Percentiles rank a stretch among this genome's conserved stretches.
These are phyloP conservation scores for Glebionis coronaria DNA, from an alignment of 129 eudicot genomes.

Conservation along the genomic window DNA sequence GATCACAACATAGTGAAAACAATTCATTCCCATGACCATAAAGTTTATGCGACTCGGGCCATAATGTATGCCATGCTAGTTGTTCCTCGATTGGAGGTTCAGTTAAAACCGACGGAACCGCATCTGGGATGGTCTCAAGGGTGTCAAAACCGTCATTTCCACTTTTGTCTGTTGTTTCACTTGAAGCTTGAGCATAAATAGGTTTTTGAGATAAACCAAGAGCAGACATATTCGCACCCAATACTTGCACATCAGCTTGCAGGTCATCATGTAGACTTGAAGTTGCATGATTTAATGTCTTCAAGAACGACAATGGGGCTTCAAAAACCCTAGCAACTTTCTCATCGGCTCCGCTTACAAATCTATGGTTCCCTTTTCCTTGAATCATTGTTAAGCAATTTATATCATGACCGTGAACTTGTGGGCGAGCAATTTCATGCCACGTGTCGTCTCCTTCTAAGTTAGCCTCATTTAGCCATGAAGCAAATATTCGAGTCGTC, in stretches of 20 bases:
- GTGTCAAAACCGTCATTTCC: slow-evolving; percentile 74
- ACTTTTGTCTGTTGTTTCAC: slow-evolving; percentile 45
- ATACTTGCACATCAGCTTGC: slow-evolving; percentile 62
- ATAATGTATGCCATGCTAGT: slow-evolving; percentile 84
- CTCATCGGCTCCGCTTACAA: slow-evolving; percentile 96
- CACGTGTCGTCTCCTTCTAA: slow-evolving; percentile 42
- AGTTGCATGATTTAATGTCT: slow-evolving; percentile 69
- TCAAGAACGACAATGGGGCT: slow-evolving; percentile 86
- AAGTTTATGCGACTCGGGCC: slow-evolving; percentile 99
- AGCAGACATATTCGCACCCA: slow-evolving; percentile 99
- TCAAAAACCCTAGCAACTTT: slow-evolving; percentile 98
- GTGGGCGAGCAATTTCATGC: slow-evolving; percentile 98
- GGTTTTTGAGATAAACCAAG: slow-evolving; percentile 98
- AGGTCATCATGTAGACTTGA: slow-evolving; percentile 45
- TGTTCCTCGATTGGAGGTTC: slow-evolving; percentile 97
- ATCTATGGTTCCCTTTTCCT: slow-evolving; percentile 89
- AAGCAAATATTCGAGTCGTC: slow-evolving; percentile 83
- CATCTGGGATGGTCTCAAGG: slow-evolving; percentile 90
- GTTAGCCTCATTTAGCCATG: slow-evolving; percentile 50
- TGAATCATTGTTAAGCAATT: slow-evolving; percentile 71
- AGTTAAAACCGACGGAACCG: slow-evolving; percentile 78
- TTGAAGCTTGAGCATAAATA: slow-evolving; percentile 67
- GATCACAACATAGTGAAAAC: slow-evolving; percentile 83
- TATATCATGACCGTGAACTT: slow-evolving; percentile 97
- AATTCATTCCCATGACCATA: slow-evolving; percentile 98